Conservation (phyloP, 1,284 basidiomycete species). For the Albatrellus sp. region DNA sequence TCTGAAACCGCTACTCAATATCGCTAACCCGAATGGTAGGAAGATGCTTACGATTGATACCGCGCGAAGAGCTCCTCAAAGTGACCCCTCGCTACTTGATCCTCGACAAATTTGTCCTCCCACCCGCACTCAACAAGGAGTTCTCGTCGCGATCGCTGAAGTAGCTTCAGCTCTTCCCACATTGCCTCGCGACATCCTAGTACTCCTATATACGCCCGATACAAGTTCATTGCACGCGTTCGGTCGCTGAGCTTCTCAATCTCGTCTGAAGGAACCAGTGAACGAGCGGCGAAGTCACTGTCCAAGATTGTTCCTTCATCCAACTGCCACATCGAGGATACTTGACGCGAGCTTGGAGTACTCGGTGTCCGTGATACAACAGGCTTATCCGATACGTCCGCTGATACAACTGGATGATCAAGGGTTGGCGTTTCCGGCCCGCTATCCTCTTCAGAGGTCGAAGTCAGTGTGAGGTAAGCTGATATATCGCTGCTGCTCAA, state of each 20-base stretch:
- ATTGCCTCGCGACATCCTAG: conserved; percentile 63
- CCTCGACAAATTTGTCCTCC: conserved; percentile 49
- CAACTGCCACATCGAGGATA: conserved; percentile 12
- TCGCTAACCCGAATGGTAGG: not conserved
- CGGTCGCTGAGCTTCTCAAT: conserved; percentile 39
- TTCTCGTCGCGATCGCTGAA: conserved; percentile 38
- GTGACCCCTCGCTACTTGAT: conserved; percentile 38
- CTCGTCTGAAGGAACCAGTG: conserved; percentile 31
- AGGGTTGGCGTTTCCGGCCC: conserved; percentile 1
- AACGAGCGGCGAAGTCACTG: conserved; percentile 19
- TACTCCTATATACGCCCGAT: conserved; percentile 50
- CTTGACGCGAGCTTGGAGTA: conserved; percentile 5
- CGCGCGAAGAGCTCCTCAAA: conserved; percentile 55
- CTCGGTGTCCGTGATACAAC: not conserved
- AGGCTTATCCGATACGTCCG: not conserved
- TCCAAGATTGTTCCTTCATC: conserved; percentile 24
- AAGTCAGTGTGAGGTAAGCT: not conserved
- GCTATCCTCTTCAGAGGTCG: not conserved
- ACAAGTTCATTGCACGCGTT: conserved; percentile 60
- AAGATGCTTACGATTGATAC: conserved; percentile 38
- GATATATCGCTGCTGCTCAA: conserved; percentile 1
- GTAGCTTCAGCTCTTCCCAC: conserved; percentile 65
- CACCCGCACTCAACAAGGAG: conserved; percentile 48
- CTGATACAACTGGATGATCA: not conserved
- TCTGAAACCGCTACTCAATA: conserved; percentile 20